Evolutionary conservation across 2,329 filamentous ascomycete genomes (phyloP).

Genomic region (Colletotrichum somersetense): DNA sequence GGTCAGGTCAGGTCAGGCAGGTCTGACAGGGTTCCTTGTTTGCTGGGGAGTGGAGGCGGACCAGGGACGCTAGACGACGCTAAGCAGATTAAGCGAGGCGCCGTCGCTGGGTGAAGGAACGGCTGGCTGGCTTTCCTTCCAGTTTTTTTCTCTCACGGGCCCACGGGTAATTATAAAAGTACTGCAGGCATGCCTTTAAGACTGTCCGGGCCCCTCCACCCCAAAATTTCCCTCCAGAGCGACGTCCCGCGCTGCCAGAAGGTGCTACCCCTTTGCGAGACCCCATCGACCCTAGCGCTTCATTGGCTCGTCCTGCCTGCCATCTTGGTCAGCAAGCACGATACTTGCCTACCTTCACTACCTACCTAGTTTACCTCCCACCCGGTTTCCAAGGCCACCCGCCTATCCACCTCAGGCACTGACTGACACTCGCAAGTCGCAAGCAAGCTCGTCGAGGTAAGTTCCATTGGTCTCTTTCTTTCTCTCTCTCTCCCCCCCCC

Average conservation of each 20-base stretch:
- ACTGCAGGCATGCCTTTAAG: conserved; percentile 43
- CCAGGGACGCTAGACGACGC: conserved; percentile 40
- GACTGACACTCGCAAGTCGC: neutral
- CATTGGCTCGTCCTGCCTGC: conserved; percentile 23
- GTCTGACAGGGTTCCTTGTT: conserved; percentile 38
- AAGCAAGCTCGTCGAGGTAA: neutral
- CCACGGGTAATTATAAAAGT: conserved; percentile 43
- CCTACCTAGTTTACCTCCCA: no score
- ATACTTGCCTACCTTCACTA: neutral
- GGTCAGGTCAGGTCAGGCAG: neutral
- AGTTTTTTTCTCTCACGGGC: conserved; percentile 42
- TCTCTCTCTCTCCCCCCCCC: neutral
- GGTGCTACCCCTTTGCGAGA: conserved; percentile 35
- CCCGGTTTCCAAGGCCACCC: neutral
- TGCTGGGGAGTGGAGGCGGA: conserved; percentile 41
- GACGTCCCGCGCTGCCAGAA: conserved; percentile 37
- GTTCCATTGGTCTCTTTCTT: conserved; percentile 1
- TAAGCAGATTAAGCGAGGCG: conserved; percentile 42
- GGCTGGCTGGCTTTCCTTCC: conserved; percentile 41
- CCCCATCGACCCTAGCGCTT: conserved; percentile 26
- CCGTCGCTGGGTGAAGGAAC: conserved; percentile 42
- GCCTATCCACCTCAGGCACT: conserved; percentile 1
- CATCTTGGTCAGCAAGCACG: conserved; percentile 20
- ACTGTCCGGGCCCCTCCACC: conserved; percentile 42
- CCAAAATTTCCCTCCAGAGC: conserved; percentile 42